phyloP scores from a whole-genome alignment of 2,329 filamentous ascomycete genomes.

The Ceratocystiopsis minuta region DNA sequence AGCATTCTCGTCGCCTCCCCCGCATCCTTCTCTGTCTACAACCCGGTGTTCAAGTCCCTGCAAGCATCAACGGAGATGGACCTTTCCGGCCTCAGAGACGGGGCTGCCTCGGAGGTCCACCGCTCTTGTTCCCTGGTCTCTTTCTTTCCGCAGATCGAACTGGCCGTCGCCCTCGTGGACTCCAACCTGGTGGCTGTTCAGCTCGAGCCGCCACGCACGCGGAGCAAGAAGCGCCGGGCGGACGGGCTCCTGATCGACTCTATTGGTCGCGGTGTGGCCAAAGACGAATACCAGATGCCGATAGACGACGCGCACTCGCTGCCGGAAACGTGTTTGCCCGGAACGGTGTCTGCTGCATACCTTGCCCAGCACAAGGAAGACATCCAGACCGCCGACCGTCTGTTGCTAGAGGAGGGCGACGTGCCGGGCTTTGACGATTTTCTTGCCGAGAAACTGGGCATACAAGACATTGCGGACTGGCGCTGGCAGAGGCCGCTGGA shows the following conservation, averaged over 20 bases:
- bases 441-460: constrained; percentile 24
- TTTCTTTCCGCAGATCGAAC: constrained; percentile 47
- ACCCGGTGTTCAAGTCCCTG: constrained; percentile 48
- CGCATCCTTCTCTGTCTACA: constrained; percentile 42
- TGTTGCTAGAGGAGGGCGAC: constrained; percentile 26
- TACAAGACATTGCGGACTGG: constrained; percentile 14
- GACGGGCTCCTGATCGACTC: constrained; percentile 55
- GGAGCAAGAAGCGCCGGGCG: constrained; percentile 35
- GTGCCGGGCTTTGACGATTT: constrained; percentile 28
- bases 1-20: constrained; percentile 45
- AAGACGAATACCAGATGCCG: neutral
- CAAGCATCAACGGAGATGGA: constrained; percentile 31
- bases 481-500: constrained; percentile 12
- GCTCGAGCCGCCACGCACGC: constrained; percentile 39
- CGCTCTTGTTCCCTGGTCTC: constrained; percentile 28
- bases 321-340: constrained; percentile 21
- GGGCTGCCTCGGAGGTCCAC: too few species aligned
- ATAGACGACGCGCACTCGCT: neutral
- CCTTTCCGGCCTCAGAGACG: neutral
- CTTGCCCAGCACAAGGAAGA: constrained; percentile 26
- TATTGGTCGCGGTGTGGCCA: constrained; percentile 41
- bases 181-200: constrained; percentile 50
- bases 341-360: constrained; percentile 32
- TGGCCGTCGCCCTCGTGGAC: constrained; percentile 46
- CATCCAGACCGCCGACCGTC: constrained; percentile 26